Evolutionary conservation across 2,329 filamentous ascomycete genomes (phyloP), one percentile per base, ranked within the genome.

Genomic region (Trichoderma sp.): DNA sequence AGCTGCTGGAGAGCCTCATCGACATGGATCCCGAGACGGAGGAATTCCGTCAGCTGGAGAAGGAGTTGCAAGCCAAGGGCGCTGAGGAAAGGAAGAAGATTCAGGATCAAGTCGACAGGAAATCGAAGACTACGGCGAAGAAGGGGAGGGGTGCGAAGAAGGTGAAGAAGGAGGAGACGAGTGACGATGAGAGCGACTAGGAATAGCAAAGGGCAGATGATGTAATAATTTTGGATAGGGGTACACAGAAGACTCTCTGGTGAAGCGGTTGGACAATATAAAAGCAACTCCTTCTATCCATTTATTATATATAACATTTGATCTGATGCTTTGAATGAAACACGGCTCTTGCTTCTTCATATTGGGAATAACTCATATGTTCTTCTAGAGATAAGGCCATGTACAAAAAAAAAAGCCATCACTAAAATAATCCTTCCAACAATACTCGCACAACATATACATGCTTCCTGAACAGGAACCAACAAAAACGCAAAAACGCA

Each of bases 1-100:
- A 97, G 82, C 82, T 98, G 71, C 85, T 99, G 5, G 95, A 99
- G 80, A 89, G 89, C 54, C 82, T 99, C 60, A 90, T 97, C 48
- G 94, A 90, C 8, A 92, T 94, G 87, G 91, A 97, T 76, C 77
- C 87, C 0, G 90, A 93, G 39, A 83, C 87, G n/a, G 84, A 89
- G 9, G 89, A 92, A 73, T 97, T 97, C 76, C 81, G 79, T 72
- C 78, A 82, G 13, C 79, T 92, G 63, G 92, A 93, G 71, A 77
- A 79, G 67, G 83, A 87, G 59, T 77, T 98, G 71, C 85, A 90
- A 68, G 87, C 85, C 42, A 82, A 87, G 74, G 95, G 95, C 1
- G 84, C 82, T 19, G 82, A 81, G 10, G 93, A 97, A 80, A 84
- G 95, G 64, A 84, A 86, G 70, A 92, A 91, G 76, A 85, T 94